Base-by-base conservation (phyloP, 73 alveolate genomes). In the Paramecium bursaria region DNA sequence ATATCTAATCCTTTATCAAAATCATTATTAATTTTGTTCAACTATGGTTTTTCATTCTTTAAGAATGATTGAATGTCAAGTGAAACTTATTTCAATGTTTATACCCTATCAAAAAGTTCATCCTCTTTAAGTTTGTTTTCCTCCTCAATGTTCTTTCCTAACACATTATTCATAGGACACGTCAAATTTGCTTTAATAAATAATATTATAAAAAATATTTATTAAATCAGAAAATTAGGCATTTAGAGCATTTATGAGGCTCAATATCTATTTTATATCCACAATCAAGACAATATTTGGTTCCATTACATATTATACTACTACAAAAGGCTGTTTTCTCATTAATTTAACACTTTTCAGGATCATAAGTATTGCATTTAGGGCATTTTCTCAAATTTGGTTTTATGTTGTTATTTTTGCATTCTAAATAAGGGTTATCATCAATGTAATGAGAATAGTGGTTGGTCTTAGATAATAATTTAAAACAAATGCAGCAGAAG, bases 1-100 rank as follows among this genome's bases (percentile, higher is more conserved):
- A 61, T 61, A 61, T 61, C 82, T 6, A 19, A 5, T 30, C 29
- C 33, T 67, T 42, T 67, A 42, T 67, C 60, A 35, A 25, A 67
- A 42, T 67, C 60, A 67, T n/a, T 67, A 39, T 35, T 42, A 4
- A 67, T 21, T 35, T 42, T 67, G 14, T 67, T 22, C n/a, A 39
- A 19, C 10, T 39, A 19, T 13, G 60, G 48, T 10, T 35, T 67
- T 35, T 67, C 82, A 15, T 67, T 67, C 4, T 61, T 61, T 7
- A 61, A 33, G 39, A 33, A 61, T 5, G 31, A 3, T 15, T 61
- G 17, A 17, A 61, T 61, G 13, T 61, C 39, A 17, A 61, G 14
- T 13, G 80, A 11, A 4, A 31, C 55, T 22, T 67, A 19, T 42
- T 67, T 67, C 23, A 39, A 67, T 21, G 26, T 67, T 35, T 42